phyloP scores from a whole-genome alignment of 371 early-diverging fungal species.

The Mortierella sp. region DNA sequence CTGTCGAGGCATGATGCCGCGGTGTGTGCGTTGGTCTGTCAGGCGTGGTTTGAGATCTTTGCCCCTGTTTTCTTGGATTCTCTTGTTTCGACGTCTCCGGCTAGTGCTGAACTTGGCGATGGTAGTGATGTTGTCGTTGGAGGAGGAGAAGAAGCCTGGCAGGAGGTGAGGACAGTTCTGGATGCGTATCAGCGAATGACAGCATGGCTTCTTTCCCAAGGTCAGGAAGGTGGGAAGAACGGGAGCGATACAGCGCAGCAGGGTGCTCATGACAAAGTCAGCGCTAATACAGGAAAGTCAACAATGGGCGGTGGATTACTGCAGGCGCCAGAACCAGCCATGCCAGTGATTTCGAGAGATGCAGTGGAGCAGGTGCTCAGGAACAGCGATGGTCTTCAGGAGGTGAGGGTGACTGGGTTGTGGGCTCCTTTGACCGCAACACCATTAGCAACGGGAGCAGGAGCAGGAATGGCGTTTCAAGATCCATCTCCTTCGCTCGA shows the following conservation, averaged over 20 bases:
- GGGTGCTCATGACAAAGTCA: too few species aligned
- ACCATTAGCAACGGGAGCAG: neutral
- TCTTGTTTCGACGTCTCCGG: neutral
- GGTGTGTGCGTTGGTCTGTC: neutral
- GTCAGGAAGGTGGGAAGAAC: neutral
- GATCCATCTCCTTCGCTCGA: neutral
- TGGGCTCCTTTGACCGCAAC: neutral
- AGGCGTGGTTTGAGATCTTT: neutral
- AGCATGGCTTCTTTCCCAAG: neutral
- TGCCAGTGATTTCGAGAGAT: neutral
- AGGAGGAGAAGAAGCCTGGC: neutral
- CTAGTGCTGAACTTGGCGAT: neutral
- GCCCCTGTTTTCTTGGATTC: neutral
- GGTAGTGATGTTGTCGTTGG: neutral
- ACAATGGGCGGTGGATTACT: neutral
- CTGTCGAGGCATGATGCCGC: neutral
- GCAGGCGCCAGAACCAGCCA: neutral
- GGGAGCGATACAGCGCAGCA: neutral
- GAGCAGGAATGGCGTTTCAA: neutral
- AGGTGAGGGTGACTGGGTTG: neutral
- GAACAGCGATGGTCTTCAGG: neutral
- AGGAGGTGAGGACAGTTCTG: neutral
- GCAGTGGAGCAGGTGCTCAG: neutral
- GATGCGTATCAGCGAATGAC: neutral
- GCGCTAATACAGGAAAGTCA: neutral